Conservation (phyloP, 257 asterid species). For the Buddleja alternifolia region DNA sequence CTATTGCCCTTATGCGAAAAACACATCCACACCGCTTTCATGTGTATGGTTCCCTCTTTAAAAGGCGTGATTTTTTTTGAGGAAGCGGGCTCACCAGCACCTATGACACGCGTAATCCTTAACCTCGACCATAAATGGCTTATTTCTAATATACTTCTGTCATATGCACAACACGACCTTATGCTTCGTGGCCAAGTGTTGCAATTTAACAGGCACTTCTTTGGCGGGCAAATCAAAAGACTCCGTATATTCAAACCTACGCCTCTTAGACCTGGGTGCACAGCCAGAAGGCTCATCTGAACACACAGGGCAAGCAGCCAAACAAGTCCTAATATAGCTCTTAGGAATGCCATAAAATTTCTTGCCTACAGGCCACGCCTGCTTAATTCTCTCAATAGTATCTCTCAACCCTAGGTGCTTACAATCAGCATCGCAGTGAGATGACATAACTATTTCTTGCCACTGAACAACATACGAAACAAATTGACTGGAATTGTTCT, state of each 20-base stretch:
- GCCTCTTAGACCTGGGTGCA: slow-evolving; percentile 82
- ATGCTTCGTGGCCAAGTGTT: slow-evolving; percentile 86
- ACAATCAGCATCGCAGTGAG: slow-evolving; percentile 70
- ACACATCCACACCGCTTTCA: slow-evolving; percentile 97
- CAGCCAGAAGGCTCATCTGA: slow-evolving; percentile 78
- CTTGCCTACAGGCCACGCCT: slow-evolving; percentile 97
- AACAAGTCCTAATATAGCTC: slow-evolving; percentile 84
- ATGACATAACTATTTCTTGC: slow-evolving; percentile 92
- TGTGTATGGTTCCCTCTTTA: slow-evolving; percentile 84
- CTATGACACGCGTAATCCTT: slow-evolving; percentile 98
- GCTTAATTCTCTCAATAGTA: slow-evolving; percentile 81
- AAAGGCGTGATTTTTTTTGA: slow-evolving; percentile 66
- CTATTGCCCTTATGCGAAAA: slow-evolving; percentile 90
- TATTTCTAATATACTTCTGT: slow-evolving; percentile 90
- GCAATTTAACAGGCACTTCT: slow-evolving; percentile 81
- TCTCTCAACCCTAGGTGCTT: slow-evolving; percentile 90
- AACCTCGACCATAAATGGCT: slow-evolving; percentile 98
- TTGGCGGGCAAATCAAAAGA: slow-evolving; percentile 93
- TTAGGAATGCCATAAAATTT: slow-evolving; percentile 97
- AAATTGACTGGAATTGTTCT: slow-evolving; percentile 77
- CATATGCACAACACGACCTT: slow-evolving; percentile 92
- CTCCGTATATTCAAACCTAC: slow-evolving; percentile 92
- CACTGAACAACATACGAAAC: slow-evolving; percentile 92
- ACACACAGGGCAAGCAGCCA: slow-evolving; percentile 82
- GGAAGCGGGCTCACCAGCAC: slow-evolving; percentile 94